Base-by-base conservation (phyloP, 768 basidiomycete species). In the Pulveroboletus sp. region DNA sequence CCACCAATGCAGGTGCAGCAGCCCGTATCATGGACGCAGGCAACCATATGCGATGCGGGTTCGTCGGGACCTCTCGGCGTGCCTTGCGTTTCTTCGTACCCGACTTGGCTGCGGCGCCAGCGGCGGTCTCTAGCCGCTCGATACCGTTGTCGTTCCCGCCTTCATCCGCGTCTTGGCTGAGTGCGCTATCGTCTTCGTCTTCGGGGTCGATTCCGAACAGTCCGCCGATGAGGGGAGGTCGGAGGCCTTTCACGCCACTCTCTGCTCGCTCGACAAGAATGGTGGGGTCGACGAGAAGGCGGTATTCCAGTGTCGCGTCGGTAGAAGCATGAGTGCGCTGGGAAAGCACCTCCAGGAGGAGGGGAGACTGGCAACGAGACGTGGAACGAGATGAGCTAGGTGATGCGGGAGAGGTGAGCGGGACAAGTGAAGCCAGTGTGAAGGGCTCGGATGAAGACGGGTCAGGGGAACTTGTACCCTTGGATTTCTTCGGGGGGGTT, bases 21-120 rank as follows among this genome's bases (percentile, higher is more conserved):
- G 81, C 65, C 12, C 72, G 67, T 11, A 94, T 78, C 75, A 95
- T 85, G 45, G 77, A 83, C 20, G 87, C 90, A 0, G 92, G 88
- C 67, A 93, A 77, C 92, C 92, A 95, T 11, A 92, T 63, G 13
- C 85, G 75, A 41, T 84, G 63, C 46, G 78, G 77, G 40, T 71
- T 75, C n/a, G 72, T 67, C 0, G 84, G 84, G 5, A 54, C 33
- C 53, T 64, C 65, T 17, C 61, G 66, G 48, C 52, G 61, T 6
- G 55, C 52, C 51, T 57, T 63, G 34, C 57, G 59, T 53, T 41
- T 63, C 50, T 57, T 65, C 19, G 35, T 43, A 21, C 50, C 50
- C 9, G 40, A 56, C 47, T 51, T 64, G 40, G 56, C 32, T 9
- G 56, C 62, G 0, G 50, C 62, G 2, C 34, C 43, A 14, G 62